Evolutionary conservation across 108 stramenopile species (phyloP).

Genomic region (Fragilaria radians): DNA sequence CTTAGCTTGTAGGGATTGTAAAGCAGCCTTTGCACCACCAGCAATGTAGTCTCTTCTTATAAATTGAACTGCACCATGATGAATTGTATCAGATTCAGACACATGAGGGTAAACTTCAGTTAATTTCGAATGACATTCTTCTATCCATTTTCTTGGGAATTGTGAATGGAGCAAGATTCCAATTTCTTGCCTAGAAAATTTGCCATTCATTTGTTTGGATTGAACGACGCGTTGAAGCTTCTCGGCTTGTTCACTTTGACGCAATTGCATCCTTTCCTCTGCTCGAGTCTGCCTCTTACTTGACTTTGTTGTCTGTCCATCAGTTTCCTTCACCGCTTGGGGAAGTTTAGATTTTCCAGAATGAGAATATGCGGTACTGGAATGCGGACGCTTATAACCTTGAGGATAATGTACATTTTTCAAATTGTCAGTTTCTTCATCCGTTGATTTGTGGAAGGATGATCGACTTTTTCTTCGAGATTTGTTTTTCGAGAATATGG

Average conservation of each 20-base stretch:
- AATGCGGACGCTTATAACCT: no score
- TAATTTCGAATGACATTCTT: background rate
- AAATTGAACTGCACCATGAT: slow-evolving; percentile 27
- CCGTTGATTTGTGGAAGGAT: no score
- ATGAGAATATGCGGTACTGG: no score
- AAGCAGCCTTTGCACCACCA: slow-evolving; percentile 41
- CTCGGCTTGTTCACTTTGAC: no score
- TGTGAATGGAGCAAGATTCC: slow-evolving; percentile 34
- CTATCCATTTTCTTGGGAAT: background rate
- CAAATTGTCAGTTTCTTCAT: no score
- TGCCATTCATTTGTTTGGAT: slow-evolving; percentile 30
- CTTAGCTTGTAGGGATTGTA: slow-evolving; percentile 16
- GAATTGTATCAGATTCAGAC: background rate
- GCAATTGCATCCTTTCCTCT: no score
- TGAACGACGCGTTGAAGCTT: slow-evolving; percentile 13
- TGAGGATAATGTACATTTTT: no score
- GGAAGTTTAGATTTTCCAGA: no score
- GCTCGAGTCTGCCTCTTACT: no score
- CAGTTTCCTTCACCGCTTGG: no score
- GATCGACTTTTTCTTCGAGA: no score
- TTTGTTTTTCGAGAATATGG: background rate
- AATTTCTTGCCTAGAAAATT: slow-evolving; percentile 39
- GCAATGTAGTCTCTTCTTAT: slow-evolving; percentile 39
- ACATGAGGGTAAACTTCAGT: slow-evolving; percentile 5
- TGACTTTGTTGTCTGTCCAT: no score